Conservation (phyloP, 176 grass and related monocot genomes). For the Hsuehochloa calcarea region DNA sequence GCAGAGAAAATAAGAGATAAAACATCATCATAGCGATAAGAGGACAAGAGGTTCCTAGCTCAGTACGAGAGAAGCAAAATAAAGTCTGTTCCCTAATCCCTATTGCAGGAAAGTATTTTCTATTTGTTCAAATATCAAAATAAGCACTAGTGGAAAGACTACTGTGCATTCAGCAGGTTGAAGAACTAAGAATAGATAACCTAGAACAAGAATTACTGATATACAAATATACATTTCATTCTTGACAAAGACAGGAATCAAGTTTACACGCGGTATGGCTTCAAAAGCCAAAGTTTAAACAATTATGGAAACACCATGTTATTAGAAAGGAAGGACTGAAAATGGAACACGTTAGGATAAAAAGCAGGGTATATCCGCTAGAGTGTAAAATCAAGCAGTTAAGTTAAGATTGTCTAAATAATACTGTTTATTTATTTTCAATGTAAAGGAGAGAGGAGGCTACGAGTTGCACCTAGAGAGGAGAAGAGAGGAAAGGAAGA, state of each 20-base stretch:
- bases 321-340: not conserved
- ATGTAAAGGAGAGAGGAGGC: too few relatives aligned
- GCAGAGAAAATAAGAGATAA: constrained; percentile 7
- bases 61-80: not conserved
- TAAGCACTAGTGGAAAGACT: not conserved
- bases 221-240: not conserved
- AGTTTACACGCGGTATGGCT: not conserved
- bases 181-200: not conserved
- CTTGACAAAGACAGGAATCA: constrained; percentile 12
- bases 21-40: constrained; percentile 9
- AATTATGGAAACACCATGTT: not conserved
- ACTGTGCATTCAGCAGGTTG: not conserved
- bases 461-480: too few relatives aligned
- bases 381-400: not conserved
- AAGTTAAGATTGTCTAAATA: not conserved
- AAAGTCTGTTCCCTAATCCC: not conserved
- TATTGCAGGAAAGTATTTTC: not conserved
- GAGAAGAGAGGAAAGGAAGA: too few relatives aligned
- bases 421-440: too few relatives aligned
- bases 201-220: not conserved
- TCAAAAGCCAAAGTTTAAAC: not conserved
- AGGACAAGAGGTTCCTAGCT: not conserved
- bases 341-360: not conserved
- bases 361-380: not conserved
- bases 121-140: constrained; percentile 21